These are phyloP conservation scores for Sergeia podlipaevii DNA, from an alignment of 208 protist species.

Conservation along the genomic window DNA sequence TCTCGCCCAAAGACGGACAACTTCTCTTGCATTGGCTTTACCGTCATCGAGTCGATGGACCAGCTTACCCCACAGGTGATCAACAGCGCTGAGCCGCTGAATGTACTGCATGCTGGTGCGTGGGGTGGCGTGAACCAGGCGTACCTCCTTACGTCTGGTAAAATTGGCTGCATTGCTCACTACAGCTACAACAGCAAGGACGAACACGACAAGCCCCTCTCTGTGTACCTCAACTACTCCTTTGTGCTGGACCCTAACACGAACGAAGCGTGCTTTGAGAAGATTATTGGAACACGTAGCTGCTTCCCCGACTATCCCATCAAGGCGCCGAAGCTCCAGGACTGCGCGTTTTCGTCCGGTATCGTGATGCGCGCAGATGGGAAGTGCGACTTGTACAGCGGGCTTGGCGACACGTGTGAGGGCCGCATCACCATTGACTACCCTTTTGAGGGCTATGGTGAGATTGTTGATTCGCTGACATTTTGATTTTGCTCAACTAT, in stretches of 20 bases:
- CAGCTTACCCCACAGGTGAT: constrained; percentile 40
- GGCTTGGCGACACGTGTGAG: constrained; percentile 50
- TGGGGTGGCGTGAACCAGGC: constrained; percentile 69
- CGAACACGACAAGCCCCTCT: constrained; percentile 22
- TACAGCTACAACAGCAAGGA: constrained; percentile 61
- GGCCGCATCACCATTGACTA: constrained; percentile 73
- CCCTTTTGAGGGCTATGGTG: constrained; percentile 55
- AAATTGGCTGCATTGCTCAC: constrained; percentile 64
- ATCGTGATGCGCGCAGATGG: constrained; percentile 62
- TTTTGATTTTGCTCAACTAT: constrained; percentile 20
- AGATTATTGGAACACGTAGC: constrained; percentile 51
- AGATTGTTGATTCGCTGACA: constrained; percentile 30
- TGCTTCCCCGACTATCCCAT: constrained; percentile 51
- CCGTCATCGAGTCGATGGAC: constrained; percentile 41
- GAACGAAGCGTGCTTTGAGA: constrained; percentile 20
- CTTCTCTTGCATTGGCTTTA: constrained; percentile 54
- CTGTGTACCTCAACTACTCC: constrained; percentile 59
- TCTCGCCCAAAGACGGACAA: constrained; percentile 47
- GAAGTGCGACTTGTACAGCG: constrained; percentile 72
- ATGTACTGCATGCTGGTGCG: constrained; percentile 46
- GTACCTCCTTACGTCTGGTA: constrained; percentile 48
- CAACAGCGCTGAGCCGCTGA: constrained; percentile 40
- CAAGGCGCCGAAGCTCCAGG: constrained; percentile 40
- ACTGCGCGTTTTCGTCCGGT: constrained; percentile 58
- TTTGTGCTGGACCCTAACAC: constrained; percentile 61